Evolutionary conservation across 225 moss, liverwort and hornwort species (phyloP), one percentile per base, ranked within the genome.

Genomic region (Marchantia paleacea): DNA sequence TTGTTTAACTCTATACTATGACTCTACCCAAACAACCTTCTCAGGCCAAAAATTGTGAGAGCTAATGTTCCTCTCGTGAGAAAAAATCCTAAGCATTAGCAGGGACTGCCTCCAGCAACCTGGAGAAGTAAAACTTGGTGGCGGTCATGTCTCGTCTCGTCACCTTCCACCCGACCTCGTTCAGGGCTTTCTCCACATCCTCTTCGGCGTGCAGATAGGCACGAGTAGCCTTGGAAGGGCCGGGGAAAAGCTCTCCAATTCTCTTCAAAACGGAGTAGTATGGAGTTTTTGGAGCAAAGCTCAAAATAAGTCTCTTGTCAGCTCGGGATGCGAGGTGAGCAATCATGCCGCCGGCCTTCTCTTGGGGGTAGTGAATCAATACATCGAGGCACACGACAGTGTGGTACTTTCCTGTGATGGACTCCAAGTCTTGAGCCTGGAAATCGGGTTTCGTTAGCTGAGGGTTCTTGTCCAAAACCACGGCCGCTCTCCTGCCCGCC

Each of bases 321-420:
- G 97, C 94, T 50, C 89, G 89, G 19, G 97, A 94, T 4, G 97
- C 97, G 29, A 97, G 87, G 85, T 97, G 97, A 48, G 93, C 84
- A 75, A 97, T 93, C 97, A 97, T 97, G 8, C 73, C 90, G 12
- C 82, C 92, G 4, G 97, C 97, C 73, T 94, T 94, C 11, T 94
- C 93, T 63, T 97, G 97, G 1, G 97, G 97, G 75, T 97, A 97
- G 68, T 97, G 97, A 73, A 97, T 97, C 83, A 97, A 81, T 12
- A 97, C 97, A 68, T 97, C 97, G 87, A 97, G 83, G 67, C 97
- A 97, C 1, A 92, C 90, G 11, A 97, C 97, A 39, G 94, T 94
- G 75, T 94, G 83, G 73, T 91, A 97, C 73, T 90, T 94, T 57
- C 97, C 97, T 20, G 93, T 71, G 53, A 97, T 91, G 30, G 94